Base-by-base conservation (phyloP, 768 basidiomycete species). In the Fibroporia radiculosa region DNA sequence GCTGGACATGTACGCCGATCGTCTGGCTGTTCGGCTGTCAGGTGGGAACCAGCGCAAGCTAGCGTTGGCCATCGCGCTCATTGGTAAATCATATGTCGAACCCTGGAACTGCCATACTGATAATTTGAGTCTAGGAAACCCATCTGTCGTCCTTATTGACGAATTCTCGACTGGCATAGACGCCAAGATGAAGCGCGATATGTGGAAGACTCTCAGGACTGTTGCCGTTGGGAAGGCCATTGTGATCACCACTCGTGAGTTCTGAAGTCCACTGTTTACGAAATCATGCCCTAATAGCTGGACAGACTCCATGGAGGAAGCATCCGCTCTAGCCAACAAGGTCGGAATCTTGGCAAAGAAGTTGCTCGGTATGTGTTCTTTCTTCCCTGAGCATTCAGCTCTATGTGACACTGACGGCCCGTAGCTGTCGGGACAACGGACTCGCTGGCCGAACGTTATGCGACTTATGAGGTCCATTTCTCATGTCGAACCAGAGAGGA, bases 81-180 rank as follows among this genome's bases (percentile, higher is more conserved):
- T 83, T 16, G 81, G 81, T 78, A 50, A 23, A 61, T 49, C 19
- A n/a, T 35, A 32, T 13, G n/a, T 20, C 4, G 11, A 12, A n/a
- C 2, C 23, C 35, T 20, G n/a, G 14, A 11, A 22, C 34, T 27
- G 31, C 3, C 13, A 39, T 12, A 14, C 16, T 2, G 12, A 39
- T 10, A n/a, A 25, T 22, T 49, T 29, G 19, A 35, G 25, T 44
- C 2, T 41, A 80, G 84, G 84, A 4, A 88, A 88, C 52, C 82
- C 86, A 3, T 66, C 82, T 3, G 86, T 88, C 3, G 66, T 89
- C 2, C 71, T 89, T 18, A 87, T 90, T 36, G 87, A 90, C 49
- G 85, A 89, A 56, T 89, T 86, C 59, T 86, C 83, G 5, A 86
- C 84, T 2, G 87, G 87, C 4, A 78, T 89, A 38, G 87, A 88